Base-by-base conservation (phyloP, 129 eudicot species). In the Artemisia annua region DNA sequence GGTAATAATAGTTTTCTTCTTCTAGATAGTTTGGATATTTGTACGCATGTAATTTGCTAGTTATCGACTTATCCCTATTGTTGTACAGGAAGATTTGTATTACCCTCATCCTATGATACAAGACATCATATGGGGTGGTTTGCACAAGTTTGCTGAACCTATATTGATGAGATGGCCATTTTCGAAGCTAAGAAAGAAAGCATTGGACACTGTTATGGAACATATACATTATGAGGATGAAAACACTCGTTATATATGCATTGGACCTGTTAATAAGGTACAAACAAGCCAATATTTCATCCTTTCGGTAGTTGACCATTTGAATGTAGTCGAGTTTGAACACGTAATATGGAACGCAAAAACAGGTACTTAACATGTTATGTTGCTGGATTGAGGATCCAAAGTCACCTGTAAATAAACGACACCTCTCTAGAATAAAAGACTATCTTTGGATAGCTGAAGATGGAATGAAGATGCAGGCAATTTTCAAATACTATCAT, bases 381-480 rank as follows among this genome's bases (percentile, higher is more conserved):
- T 86, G 91, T 9, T 75, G 86, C 63, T 89, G 96, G 96, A 84
- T 84, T 15, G 87, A 89, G 68, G 87, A 89, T 69, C 86, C 87
- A 63, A 84, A 75, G 46, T 84, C 91, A 43, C 66, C 18, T 65
- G 81, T 78, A 44, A 72, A 76, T 52, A 89, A 80, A 62, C 49
- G 70, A 11, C 96, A 89, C 69, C 81, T 84, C 60, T 73, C 89
- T 20, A 79, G 96, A 76, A 54, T 89, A 11, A 71, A 84, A 63
- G 96, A 89, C 73, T 89, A 89, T 66, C 77, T 89, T 5, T 86
- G 96, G 96, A 30, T 89, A 51, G 91, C 96, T 52, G 96, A 89
- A 82, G 96, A 89, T 77, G 96, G 91, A 44, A 89, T 89, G 96
- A 89, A 89, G 75, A 89, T 89, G 91, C 87, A 89, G 96, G 96